phyloP scores from a whole-genome alignment of 257 asterid genomes.

The Avicennia marina region DNA sequence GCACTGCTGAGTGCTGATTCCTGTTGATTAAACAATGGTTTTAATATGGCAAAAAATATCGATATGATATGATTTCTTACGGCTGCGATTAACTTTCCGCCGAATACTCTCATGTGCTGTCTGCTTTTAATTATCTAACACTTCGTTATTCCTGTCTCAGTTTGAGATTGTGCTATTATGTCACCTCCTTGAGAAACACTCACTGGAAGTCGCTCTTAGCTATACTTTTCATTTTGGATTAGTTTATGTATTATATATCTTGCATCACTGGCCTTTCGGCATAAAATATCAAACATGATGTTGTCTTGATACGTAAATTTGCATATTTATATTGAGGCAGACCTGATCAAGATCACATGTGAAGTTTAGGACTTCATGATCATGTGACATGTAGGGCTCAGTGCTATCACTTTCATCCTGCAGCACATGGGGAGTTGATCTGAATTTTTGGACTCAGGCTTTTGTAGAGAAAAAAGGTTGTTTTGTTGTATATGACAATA shows the following conservation, averaged over 20 bases:
- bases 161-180: not conserved
- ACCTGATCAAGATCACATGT: slow-evolving; percentile 4
- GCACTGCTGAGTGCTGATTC: slow-evolving; percentile 16
- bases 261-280: slow-evolving; percentile 11
- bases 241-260: not conserved
- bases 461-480: slow-evolving; percentile 7
- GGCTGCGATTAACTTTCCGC: slow-evolving; percentile 9
- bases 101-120: slow-evolving; percentile 14
- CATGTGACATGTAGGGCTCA: slow-evolving; percentile 19
- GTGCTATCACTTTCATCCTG: not conserved
- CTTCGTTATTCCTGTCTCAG: not conserved
- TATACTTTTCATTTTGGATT: not conserved
- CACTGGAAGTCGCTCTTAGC: not conserved
- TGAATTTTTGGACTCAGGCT: not conserved
- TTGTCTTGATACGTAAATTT: not conserved
- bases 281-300: not conserved
- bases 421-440: slow-evolving; percentile 19
- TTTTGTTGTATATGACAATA: not conserved
- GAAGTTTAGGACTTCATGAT: not conserved
- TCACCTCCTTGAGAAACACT: slow-evolving; percentile 5
- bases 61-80: not conserved
- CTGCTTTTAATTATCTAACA: not conserved
- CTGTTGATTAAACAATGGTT: not conserved
- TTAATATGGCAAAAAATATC: not conserved
- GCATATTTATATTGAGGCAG: not conserved